Evolutionary conservation across 2,329 filamentous ascomycete species (phyloP).

Genomic region (Pyricularia pennisetigena): DNA sequence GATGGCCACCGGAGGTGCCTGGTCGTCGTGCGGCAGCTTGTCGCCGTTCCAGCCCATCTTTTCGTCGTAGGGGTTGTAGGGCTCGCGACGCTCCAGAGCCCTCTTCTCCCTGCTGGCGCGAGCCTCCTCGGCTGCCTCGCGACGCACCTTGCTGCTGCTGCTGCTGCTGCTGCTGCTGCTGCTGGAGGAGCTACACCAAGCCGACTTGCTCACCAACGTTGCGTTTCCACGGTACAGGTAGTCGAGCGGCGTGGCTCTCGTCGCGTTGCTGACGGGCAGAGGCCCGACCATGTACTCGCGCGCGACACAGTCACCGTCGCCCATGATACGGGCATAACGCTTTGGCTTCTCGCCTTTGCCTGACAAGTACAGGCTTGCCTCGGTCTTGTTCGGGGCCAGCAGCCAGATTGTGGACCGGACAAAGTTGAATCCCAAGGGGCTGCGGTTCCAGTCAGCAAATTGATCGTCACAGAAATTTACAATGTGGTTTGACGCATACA

Average conservation of each 20-base stretch:
- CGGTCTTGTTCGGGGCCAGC: slow-evolving; percentile 1
- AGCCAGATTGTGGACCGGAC: not conserved
- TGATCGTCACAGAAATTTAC: too few species aligned
- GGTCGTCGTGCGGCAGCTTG: slow-evolving; percentile 21
- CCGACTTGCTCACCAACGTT: not conserved
- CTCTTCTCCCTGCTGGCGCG: not conserved
- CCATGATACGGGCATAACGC: not conserved
- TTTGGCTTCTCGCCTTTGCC: not conserved
- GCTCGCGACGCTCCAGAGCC: not conserved
- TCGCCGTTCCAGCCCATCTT: slow-evolving; percentile 1
- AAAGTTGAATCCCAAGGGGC: not conserved
- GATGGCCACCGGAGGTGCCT: slow-evolving; percentile 25
- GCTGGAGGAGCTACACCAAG: not conserved
- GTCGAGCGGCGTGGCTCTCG: slow-evolving; percentile 26
- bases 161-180: not conserved
- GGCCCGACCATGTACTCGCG: slow-evolving; percentile 38
- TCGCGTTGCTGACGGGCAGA: slow-evolving; percentile 28
- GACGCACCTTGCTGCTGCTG: not conserved
- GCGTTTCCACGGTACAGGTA: slow-evolving; percentile 22
- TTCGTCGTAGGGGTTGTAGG: not conserved
- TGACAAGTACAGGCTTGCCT: not conserved
- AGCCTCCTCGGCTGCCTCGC: not conserved
- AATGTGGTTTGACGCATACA: not conserved
- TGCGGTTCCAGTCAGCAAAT: not conserved
- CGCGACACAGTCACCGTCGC: not conserved